Conservation (phyloP, 1,284 basidiomycete species). For the Golubevia pallescens region DNA sequence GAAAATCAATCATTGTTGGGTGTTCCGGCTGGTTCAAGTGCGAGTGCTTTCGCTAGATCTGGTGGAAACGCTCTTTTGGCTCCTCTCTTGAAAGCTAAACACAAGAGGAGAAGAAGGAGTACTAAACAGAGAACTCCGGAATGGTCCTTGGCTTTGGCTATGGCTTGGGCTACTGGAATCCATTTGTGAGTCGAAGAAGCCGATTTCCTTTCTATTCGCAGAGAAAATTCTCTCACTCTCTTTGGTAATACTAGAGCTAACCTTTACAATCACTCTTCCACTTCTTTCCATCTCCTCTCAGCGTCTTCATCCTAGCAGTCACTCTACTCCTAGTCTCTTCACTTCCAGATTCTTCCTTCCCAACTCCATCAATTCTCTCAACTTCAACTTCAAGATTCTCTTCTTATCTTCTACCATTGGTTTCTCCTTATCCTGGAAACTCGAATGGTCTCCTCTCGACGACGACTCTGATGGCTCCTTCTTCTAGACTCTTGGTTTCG, state of each 20-base stretch:
- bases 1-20: slow-evolving; percentile 11
- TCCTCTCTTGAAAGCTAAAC: slow-evolving; percentile 47
- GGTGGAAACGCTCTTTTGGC: slow-evolving; percentile 23
- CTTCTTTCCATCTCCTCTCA: not conserved
- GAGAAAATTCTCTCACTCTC: no score
- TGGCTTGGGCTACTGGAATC: slow-evolving; percentile 75
- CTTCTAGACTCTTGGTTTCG: slow-evolving; percentile 63
- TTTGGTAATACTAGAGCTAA: no score
- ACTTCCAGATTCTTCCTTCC: slow-evolving; percentile 21
- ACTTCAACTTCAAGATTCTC: no score
- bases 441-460: not conserved
- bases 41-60: slow-evolving; percentile 14
- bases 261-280: not conserved
- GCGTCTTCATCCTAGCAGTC: slow-evolving; percentile 19
- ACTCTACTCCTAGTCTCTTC: slow-evolving; percentile 21
- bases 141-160: slow-evolving; percentile 77
- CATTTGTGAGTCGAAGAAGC: slow-evolving; percentile 73
- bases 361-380: slow-evolving; percentile 8
- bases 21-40: slow-evolving; percentile 3
- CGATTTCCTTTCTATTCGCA: not conserved
- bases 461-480: slow-evolving; percentile 16
- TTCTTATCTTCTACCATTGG: no score
- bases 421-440: not conserved
- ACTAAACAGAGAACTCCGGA: slow-evolving; percentile 68
- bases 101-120: slow-evolving; percentile 5